These are phyloP conservation scores for Fusarium anguioides DNA, from an alignment of 2,329 filamentous ascomycete species.

Conservation along the genomic window DNA sequence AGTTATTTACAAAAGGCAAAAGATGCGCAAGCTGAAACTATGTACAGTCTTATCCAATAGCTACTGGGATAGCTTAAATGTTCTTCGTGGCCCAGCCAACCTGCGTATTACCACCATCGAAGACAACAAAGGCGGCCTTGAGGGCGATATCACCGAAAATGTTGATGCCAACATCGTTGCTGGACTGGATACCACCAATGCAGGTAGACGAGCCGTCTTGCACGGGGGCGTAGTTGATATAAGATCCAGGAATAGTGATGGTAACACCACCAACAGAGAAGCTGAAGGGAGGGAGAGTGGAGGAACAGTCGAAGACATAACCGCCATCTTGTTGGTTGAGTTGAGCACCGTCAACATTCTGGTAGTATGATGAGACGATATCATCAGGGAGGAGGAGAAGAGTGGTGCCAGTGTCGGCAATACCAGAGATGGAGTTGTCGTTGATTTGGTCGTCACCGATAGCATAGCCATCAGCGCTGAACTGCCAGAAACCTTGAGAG, in stretches of 20 bases:
- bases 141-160: constrained; percentile 73
- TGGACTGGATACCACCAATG: constrained; percentile 75
- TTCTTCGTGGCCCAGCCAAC: constrained; percentile 40
- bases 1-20: not conserved
- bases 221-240: constrained; percentile 65
- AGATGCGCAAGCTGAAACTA: not conserved
- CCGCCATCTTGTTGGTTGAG: constrained; percentile 57
- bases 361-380: constrained; percentile 63
- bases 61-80: not conserved
- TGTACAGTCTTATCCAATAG: not conserved
- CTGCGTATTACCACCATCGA: constrained; percentile 54
- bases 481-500: constrained; percentile 72
- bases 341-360: constrained; percentile 56
- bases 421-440: constrained; percentile 51
- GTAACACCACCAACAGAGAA: constrained; percentile 68
- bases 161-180: constrained; percentile 56
- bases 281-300: constrained; percentile 60
- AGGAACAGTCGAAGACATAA: constrained; percentile 59
- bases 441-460: constrained; percentile 48
- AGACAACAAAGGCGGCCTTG: constrained; percentile 69
- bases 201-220: constrained; percentile 61
- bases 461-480: constrained; percentile 51
- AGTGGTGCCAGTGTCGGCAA: constrained; percentile 71
- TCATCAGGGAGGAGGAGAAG: constrained; percentile 68
- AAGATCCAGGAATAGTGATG: constrained; percentile 66